Conservation (phyloP, 805 yeast species). For the Metschnikowia kofuensis region DNA sequence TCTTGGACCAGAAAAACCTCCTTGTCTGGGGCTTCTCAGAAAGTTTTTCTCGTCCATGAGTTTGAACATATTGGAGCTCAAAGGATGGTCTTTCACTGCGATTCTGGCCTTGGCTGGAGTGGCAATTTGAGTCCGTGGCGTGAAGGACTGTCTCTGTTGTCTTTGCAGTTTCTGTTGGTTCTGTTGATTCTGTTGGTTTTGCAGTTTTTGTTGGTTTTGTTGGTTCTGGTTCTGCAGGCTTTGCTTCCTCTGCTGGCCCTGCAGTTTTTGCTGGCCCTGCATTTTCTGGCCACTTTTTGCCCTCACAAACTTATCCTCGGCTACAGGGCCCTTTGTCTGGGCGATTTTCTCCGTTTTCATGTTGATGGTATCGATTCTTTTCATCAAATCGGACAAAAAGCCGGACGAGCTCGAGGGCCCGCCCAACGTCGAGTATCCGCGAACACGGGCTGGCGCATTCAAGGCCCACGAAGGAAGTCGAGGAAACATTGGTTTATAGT, state of each 20-base stretch:
- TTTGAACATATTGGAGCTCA: conserved; percentile 17
- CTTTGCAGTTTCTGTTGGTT: background rate
- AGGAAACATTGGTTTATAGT: conserved; percentile 8
- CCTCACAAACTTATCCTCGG: too few species aligned
- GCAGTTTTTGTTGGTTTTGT: too few species aligned
- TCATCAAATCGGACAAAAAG: conserved; percentile 36
- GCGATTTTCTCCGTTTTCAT: conserved; percentile 13
- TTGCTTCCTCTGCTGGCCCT: background rate
- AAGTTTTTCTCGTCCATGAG: conserved; percentile 8
- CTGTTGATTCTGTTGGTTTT: background rate
- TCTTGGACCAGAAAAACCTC: background rate
- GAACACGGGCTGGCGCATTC: background rate
- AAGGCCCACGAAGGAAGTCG: conserved; percentile 9
- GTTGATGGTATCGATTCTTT: conserved; percentile 34
- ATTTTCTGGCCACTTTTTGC: too few species aligned
- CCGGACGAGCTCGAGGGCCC: conserved; percentile 6
- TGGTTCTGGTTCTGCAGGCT: background rate
- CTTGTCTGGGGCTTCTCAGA: background rate
- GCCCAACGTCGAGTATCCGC: conserved; percentile 12
- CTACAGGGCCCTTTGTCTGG: background rate
- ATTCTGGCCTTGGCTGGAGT: conserved; percentile 5
- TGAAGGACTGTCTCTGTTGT: background rate
- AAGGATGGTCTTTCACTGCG: conserved; percentile 19
- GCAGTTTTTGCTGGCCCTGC: too few species aligned
- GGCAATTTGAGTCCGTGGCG: background rate